A percentile compares a stretch with the other conserved stretches of the same genome.
phyloP scores from a whole-genome alignment of 805 yeast species.

The Sporopachydermia quercuum region DNA sequence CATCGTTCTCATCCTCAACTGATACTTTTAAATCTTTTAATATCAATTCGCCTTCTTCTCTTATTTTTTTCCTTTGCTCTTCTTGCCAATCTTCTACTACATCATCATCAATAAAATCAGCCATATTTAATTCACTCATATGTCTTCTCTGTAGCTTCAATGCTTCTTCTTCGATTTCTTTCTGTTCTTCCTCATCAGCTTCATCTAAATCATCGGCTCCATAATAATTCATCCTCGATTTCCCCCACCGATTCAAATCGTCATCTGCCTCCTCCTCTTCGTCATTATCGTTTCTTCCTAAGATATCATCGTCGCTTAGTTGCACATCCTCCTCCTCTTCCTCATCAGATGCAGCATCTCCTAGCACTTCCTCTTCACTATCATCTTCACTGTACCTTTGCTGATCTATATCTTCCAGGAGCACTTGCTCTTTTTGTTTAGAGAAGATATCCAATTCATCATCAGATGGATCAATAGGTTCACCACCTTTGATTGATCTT shows the following conservation, averaged over 20 bases:
- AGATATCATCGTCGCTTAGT: constrained; percentile 26
- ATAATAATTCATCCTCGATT: constrained; percentile 17
- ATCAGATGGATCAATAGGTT: constrained; percentile 26
- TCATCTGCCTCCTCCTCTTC: constrained; percentile 16
- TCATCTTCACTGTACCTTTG: constrained; percentile 20
- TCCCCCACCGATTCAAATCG: constrained; percentile 27
- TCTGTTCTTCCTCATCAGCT: constrained; percentile 59
- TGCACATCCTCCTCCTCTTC: constrained; percentile 23
- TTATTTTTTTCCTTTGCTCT: constrained; percentile 25
- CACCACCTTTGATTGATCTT: background rate
- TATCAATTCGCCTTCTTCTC: constrained; percentile 12
- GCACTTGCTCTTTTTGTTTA: constrained; percentile 38
- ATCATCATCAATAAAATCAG: constrained; percentile 65
- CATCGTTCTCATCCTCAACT: constrained; percentile 22
- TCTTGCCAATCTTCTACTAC: constrained; percentile 68
- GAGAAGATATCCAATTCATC: constrained; percentile 62
- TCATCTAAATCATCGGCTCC: constrained; percentile 37
- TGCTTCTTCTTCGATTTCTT: constrained; percentile 77
- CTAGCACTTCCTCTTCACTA: constrained; percentile 45
- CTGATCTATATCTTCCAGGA: constrained; percentile 42
- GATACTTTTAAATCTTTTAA: constrained; percentile 17
- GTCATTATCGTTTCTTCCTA: constrained; percentile 13
- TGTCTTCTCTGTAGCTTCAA: constrained; percentile 71
- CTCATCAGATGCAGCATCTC: constrained; percentile 18
- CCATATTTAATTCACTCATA: constrained; percentile 59